Evolutionary conservation across 2,329 filamentous ascomycete genomes (phyloP).

Genomic region (Pseudogymnoascus sp.): DNA sequence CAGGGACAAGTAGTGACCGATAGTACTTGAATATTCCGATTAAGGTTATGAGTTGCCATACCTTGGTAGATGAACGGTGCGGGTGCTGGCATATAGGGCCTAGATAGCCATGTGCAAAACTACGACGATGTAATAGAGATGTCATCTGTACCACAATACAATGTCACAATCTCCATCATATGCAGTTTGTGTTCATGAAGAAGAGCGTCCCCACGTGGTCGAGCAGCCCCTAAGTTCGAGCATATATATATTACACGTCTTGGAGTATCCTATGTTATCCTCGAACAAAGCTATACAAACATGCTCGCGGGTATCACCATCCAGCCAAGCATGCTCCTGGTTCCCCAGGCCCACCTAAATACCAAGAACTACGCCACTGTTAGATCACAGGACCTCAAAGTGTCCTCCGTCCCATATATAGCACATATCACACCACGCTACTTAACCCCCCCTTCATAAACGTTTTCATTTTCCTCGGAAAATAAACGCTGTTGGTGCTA

Average conservation of each 20-base stretch:
- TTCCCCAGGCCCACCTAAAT: background rate
- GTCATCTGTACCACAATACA: background rate
- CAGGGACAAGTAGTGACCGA: too few relatives aligned
- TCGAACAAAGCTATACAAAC: background rate
- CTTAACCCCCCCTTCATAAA: background rate
- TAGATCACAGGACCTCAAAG: background rate
- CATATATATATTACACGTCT: slow-evolving; percentile 5
- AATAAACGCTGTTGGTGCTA: background rate
- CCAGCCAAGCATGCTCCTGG: background rate
- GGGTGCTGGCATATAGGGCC: background rate
- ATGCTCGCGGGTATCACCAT: background rate
- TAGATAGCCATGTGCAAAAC: background rate
- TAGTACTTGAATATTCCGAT: too few relatives aligned
- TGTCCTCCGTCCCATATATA: background rate
- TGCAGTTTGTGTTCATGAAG: background rate
- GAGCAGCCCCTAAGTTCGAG: background rate
- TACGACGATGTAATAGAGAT: background rate
- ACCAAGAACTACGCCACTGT: background rate
- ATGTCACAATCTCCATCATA: background rate
- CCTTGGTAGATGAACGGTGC: background rate
- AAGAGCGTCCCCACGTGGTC: background rate
- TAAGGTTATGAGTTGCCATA: background rate
- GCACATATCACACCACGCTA: background rate
- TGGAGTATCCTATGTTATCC: background rate
- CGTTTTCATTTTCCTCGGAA: background rate